Evolutionary conservation across 78 protist species (phyloP).

Genomic region (Planoprotostelium fungivorum): DNA sequence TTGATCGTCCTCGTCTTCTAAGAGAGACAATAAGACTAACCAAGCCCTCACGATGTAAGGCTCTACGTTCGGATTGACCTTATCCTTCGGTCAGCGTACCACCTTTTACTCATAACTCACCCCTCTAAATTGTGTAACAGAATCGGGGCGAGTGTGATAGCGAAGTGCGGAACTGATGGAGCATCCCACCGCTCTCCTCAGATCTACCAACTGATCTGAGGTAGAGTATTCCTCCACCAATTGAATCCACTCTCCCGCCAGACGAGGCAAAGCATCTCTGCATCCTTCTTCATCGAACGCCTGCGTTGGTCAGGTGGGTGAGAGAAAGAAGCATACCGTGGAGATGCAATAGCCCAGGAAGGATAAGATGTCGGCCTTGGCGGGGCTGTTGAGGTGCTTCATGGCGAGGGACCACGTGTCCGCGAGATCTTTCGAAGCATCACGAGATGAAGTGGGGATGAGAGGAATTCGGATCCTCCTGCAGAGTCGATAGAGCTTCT

Average conservation of each 20-base stretch:
- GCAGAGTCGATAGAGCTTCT: constrained; percentile 13
- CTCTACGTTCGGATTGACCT: neutral
- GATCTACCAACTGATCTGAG: neutral
- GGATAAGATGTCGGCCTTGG: neutral
- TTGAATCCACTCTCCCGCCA: neutral
- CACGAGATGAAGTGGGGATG: neutral
- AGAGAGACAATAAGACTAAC: neutral
- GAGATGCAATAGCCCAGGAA: neutral
- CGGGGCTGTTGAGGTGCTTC: neutral
- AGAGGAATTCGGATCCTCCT: constrained; percentile 7
- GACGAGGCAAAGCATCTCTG: no score
- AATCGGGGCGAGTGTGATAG: no score
- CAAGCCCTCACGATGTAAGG: neutral
- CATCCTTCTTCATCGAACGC: no score
- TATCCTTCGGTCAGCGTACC: no score
- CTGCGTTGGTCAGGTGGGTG: no score
- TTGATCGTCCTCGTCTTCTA: neutral
- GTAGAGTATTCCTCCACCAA: neutral
- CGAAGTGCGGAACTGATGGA: neutral
- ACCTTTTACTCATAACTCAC: no score
- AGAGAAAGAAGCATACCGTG: neutral
- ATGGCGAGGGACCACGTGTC: neutral
- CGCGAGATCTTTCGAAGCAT: neutral
- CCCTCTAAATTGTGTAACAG: no score
- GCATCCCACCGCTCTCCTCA: neutral